phyloP scores from a whole-genome alignment of 257 asterid genomes.

The Nicotiana otophora region DNA sequence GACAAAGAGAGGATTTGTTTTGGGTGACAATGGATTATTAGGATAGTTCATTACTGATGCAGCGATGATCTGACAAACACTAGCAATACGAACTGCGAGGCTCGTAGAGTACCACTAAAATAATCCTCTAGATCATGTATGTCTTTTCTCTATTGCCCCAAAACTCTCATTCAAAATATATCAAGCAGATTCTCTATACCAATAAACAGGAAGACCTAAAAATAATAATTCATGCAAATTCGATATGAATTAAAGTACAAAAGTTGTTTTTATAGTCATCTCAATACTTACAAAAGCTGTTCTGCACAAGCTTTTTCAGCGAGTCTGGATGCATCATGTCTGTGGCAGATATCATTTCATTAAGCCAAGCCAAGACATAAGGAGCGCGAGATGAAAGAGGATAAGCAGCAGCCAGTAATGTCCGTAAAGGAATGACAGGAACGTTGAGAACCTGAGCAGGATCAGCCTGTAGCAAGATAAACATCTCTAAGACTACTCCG shows the following conservation, averaged over 20 bases:
- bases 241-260: background rate
- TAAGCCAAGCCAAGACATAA: constrained; percentile 77
- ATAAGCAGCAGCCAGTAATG: constrained; percentile 79
- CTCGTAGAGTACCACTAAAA: background rate
- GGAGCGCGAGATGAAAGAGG: constrained; percentile 91
- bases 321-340: constrained; percentile 97
- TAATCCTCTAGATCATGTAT: background rate
- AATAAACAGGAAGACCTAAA: background rate
- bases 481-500: background rate
- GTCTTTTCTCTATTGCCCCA: background rate
- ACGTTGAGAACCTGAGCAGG: constrained; percentile 94
- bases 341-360: constrained; percentile 79
- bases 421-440: constrained; percentile 89
- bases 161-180: background rate
- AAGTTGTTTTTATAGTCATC: background rate
- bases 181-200: background rate
- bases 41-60: background rate
- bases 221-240: background rate
- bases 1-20: background rate
- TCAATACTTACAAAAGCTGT: constrained; percentile 74
- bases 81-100: background rate
- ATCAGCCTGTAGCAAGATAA: constrained; percentile 59
- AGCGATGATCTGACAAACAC: background rate
- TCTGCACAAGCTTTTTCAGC: constrained; percentile 76
- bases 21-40: background rate